Base-by-base conservation (phyloP, 805 yeast species). In the Saturnispora mendoncae region DNA sequence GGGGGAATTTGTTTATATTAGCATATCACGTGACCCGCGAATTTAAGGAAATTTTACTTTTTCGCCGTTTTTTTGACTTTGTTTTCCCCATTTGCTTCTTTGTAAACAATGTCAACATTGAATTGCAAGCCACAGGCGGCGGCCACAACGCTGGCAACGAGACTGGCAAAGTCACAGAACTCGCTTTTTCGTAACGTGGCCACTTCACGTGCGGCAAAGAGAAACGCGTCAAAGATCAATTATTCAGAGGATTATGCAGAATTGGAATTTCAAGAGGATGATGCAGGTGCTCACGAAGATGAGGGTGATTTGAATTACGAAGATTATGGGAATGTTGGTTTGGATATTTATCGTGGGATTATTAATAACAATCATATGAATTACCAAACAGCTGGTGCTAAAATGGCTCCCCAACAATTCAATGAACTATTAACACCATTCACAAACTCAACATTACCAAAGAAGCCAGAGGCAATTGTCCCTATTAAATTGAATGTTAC, bases 161-260 rank as follows among this genome's bases (percentile, higher is more conserved):
- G 97, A 48, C 68, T 86, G 31, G 74, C 84, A 47, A 78, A 80
- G 47, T 81, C 78, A 26, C 77, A 80, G 43, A 84, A 86, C 26
- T 77, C 94, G 2, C 62, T 88, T 25, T 74, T 80, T 50, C 70
- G 81, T 28, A 73, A 85, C 2, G 81, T 86, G 1, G 79, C 82
- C 19, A 84, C 85, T 2, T 76, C 87, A 3, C 72, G 97, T 49
- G 72, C 80, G 24, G 79, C 86, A 26, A 86, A 85, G 57, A 68
- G 95, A 51, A 64, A 69, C 32, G 78, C 84, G 9, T 52, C 48
- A 18, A 80, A 78, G 37, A 76, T 84, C 39, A 84, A 83, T 56
- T 87, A 87, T 55, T 92, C 95, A 0, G 96, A 86, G 56, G 63
- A 58, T 30, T 70, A 76, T 45, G 94, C 84, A 56, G 62, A 58